Percentiles rank a stretch among this genome's conserved stretches.
Evolutionary conservation across 78 protist genomes (phyloP).

Genomic region (Isochrysis galbana): DNA sequence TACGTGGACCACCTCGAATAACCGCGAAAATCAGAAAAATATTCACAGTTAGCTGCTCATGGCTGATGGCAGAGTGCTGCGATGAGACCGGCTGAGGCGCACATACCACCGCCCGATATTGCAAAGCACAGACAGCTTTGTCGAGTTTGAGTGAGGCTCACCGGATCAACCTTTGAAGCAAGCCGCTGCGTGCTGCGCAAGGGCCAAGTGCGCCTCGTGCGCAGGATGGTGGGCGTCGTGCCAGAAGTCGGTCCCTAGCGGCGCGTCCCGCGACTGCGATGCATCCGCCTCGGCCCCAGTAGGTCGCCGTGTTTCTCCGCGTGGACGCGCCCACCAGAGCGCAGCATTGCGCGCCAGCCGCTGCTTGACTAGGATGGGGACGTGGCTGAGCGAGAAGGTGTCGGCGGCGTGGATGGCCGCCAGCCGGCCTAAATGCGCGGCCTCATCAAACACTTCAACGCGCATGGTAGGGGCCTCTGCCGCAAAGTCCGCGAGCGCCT

Average conservation of each 20-base stretch:
- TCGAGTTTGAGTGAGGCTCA: no score
- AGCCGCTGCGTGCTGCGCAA: no score
- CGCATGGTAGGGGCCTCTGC: neutral
- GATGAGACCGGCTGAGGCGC: no score
- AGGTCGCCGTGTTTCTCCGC: neutral
- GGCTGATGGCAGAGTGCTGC: no score
- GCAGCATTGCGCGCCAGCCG: neutral
- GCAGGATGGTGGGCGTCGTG: neutral
- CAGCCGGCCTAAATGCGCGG: neutral
- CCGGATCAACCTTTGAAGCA: no score
- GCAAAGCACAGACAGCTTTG: no score
- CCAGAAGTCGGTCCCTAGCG: neutral
- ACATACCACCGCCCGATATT: no score
- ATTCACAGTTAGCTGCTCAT: no score
- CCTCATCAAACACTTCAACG: neutral
- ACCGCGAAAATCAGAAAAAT: no score
- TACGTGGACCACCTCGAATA: no score
- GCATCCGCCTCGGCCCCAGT: neutral
- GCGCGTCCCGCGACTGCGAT: neutral
- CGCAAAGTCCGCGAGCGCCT: neutral
- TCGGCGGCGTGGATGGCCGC: neutral
- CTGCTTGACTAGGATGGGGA: neutral
- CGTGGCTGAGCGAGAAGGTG: neutral
- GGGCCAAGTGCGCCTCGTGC: neutral
- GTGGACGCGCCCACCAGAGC: neutral